Conservation (phyloP, 768 basidiomycete genomes). For the Serendipita sp. region DNA sequence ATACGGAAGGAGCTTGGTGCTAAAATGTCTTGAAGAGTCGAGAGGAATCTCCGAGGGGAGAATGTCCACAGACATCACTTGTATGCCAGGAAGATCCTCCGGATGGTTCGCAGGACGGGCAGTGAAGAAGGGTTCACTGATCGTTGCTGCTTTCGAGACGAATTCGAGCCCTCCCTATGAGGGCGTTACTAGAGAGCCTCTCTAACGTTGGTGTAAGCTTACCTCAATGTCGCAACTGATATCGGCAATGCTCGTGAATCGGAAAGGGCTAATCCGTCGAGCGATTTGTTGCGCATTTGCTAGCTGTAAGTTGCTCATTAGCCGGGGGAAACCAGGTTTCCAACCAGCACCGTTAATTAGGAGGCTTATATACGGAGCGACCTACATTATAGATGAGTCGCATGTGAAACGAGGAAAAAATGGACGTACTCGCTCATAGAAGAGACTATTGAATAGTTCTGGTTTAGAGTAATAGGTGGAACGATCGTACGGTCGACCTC, state of each 20-base stretch:
- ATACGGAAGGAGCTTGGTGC: slow-evolving; percentile 48
- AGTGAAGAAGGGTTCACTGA: slow-evolving; percentile 53
- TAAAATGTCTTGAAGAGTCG: slow-evolving; percentile 71
- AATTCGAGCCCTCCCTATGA: slow-evolving; percentile 76
- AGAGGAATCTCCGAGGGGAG: slow-evolving; percentile 70
- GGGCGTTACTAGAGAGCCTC: not conserved
- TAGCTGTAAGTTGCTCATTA: slow-evolving; percentile 58
- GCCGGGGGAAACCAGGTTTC: slow-evolving; percentile 58
- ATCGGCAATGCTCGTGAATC: slow-evolving; percentile 66
- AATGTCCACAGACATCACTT: slow-evolving; percentile 85
- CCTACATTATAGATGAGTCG: slow-evolving; percentile 24
- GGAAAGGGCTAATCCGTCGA: slow-evolving; percentile 28
- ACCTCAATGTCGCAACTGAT: slow-evolving; percentile 82
- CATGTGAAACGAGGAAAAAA: not conserved
- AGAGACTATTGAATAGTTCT: slow-evolving; percentile 45
- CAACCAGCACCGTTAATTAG: slow-evolving; percentile 81
- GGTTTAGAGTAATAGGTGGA: slow-evolving; percentile 63
- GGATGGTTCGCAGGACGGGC: slow-evolving; percentile 28
- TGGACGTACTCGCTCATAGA: slow-evolving; percentile 42
- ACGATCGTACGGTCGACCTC: slow-evolving; percentile 37
- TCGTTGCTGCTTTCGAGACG: slow-evolving; percentile 57
- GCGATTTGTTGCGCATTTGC: slow-evolving; percentile 33
- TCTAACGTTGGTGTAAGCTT: not conserved
- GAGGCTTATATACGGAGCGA: slow-evolving; percentile 73
- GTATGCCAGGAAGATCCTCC: slow-evolving; percentile 34